phyloP scores from a whole-genome alignment of 2,329 filamentous ascomycete species.

The Epichloe coenophiala region DNA sequence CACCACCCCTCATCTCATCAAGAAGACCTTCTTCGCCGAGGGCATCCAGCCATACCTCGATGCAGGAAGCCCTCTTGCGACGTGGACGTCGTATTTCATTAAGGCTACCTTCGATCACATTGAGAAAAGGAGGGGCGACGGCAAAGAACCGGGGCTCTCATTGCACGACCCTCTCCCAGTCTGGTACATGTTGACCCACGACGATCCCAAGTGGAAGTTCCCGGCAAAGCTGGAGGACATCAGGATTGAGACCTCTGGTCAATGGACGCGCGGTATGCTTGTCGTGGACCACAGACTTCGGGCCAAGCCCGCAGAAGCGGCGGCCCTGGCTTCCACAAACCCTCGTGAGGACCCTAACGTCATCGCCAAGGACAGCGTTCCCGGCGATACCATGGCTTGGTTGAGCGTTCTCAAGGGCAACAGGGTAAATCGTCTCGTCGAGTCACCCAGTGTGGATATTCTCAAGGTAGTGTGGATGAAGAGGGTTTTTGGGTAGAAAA shows the following conservation, averaged over 20 bases:
- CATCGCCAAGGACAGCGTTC: constrained; percentile 33
- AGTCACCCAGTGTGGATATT: constrained; percentile 50
- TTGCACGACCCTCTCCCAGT: constrained; percentile 69
- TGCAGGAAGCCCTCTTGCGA: constrained; percentile 56
- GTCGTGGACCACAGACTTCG: constrained; percentile 61
- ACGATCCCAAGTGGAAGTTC: constrained; percentile 43
- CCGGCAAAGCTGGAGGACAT: constrained; percentile 61
- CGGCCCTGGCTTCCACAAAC: constrained; percentile 26
- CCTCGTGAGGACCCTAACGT: constrained; percentile 26
- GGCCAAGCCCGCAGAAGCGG: constrained; percentile 34
- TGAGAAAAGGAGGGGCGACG: constrained; percentile 45
- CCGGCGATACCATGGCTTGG: constrained; percentile 67
- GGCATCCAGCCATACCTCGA: constrained; percentile 41
- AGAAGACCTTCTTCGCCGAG: constrained; percentile 42
- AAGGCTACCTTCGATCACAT: constrained; percentile 58
- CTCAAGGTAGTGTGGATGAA: constrained; percentile 56
- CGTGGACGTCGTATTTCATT: constrained; percentile 62
- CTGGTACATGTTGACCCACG: constrained; percentile 60
- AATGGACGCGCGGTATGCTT: constrained; percentile 92
- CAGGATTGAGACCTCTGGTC: constrained; percentile 74
- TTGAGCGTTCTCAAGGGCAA: constrained; percentile 63
- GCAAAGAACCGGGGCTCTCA: constrained; percentile 44
- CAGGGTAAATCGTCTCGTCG: constrained; percentile 60
- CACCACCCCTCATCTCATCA: constrained; percentile 56
- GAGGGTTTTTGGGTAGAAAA: constrained; percentile 41